Base-by-base conservation (phyloP, 129 eudicot genomes). In the sunflower (Helianthus annuus) region DNA sequence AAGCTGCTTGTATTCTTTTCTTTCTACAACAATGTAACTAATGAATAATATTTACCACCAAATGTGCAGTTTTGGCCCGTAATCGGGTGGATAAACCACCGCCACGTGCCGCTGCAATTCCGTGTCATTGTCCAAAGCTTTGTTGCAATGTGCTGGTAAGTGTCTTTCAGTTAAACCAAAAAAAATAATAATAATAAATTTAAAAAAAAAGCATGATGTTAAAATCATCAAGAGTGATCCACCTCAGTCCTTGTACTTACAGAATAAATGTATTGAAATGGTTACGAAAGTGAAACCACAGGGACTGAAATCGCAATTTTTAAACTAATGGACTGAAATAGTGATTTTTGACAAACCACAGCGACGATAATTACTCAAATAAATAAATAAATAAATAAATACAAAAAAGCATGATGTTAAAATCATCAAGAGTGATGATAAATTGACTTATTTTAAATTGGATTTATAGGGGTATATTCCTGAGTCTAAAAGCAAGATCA, bases 41-140 rank as follows among this genome's bases (percentile, higher is more conserved):
- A 6, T 68, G 54, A 53, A 61, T 59, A 17, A 44, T 59, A 66
- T 61, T 48, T 45, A 53, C 45, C 48, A 17, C 24, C 14, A 14
- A 58, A 69, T 34, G 7, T 70, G 77, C 94, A 94, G 99, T 90
- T 94, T 48, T 90, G 99, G 94, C 99, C 99, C 1, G 91, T 84
- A 22, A 78, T 94, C 45, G 99, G 97, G 68, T 94, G 99, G 99
- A 77, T 94, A 52, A 94, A 86, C 72, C 89, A 94, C 83, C 97
- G 85, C 70, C 87, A 85, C 59, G 89, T 94, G 76, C 99, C 99
- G 0, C 69, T 90, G 69, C 99, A 94, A 78, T 81, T 94, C 74
- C 97, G 99, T 16, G 99, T 94, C 69, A 76, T 94, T 64, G 77
- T 90, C 80, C 96, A 90, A 64, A 94, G 99, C 75, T 59, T 80